Evolutionary conservation across 2,329 filamentous ascomycete genomes (phyloP), one percentile per base, ranked within the genome.

Genomic region (Nemania sp.): DNA sequence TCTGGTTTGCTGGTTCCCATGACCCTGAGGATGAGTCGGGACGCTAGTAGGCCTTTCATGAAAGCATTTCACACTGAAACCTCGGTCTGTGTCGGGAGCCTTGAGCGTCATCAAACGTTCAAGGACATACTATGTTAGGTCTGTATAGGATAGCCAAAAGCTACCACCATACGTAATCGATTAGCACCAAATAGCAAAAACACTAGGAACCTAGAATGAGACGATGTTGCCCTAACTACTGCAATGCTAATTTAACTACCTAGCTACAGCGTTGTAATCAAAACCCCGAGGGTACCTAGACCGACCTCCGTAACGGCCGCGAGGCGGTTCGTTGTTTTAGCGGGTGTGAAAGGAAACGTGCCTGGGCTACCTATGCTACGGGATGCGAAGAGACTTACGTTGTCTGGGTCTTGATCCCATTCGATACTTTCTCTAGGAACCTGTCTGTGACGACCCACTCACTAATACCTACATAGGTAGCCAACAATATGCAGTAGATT

Each of bases 321-420:
- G 63, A 60, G 35, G 43, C 58, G 49, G 66, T 55, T 52, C 62
- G 54, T 43, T 66, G 27, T 52, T 55, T 60, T 2, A 56, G 61
- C 60, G 57, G 67, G 68, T 61, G 53, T 51, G 54, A 60, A 35
- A 52, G 27, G 53, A 38, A 62, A 70, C 53, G 66, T 69, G 54
- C 66, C 69, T 70, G 66, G 60, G 51, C 32, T 35, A n/a, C n/a
- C n/a, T n/a, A 35, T 35, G 53, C 59, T 54, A 58, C 51, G 53
- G 53, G 58, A 43, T 26, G 51, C 54, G 29, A 45, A 55, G 32
- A 32, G 56, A 55, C 49, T 32, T 53, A 5, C 24, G 11, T 27
- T 27, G 47, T 51, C 24, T 51, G 47, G 10, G 47, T 20, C n/a
- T 38, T 26, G 53, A 64, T 43, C 11, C 29, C 38, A 65, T 68